A percentile compares a stretch with the other conserved stretches of the same genome.
Evolutionary conservation across 805 yeast species (phyloP).

Genomic region (Zygosaccharomyces siamensis): DNA sequence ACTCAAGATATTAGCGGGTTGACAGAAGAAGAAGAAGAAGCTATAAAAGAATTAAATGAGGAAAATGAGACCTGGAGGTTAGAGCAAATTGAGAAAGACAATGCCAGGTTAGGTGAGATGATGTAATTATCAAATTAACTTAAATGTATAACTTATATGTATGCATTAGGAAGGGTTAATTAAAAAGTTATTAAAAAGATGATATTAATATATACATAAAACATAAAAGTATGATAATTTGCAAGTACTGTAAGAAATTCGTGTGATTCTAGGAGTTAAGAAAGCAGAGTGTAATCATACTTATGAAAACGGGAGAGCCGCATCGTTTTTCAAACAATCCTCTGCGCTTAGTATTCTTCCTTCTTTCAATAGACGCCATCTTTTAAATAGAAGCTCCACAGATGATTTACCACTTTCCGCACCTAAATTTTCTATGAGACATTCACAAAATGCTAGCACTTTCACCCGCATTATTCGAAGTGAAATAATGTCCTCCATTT

Average conservation of each 20-base stretch:
- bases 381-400: conserved; percentile 7
- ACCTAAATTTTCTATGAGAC: conserved; percentile 12
- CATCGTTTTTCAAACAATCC: neutral
- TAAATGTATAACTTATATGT: neutral
- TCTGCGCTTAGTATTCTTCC: neutral
- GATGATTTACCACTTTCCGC: conserved; percentile 15
- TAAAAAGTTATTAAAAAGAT: neutral
- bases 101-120: conserved; percentile 36
- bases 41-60: conserved; percentile 32
- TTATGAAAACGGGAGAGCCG: conserved; percentile 8
- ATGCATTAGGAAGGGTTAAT: neutral
- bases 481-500: conserved; percentile 1
- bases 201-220: neutral
- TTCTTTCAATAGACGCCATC: conserved; percentile 8
- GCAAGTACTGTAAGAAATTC: no score
- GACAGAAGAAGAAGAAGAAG: conserved; percentile 41
- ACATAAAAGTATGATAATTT: no score
- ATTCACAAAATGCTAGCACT: conserved; percentile 10
- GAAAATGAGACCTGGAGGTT: conserved; percentile 36
- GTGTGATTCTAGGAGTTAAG: no score
- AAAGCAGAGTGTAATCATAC: neutral
- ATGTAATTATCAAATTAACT: neutral
- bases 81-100: conserved; percentile 39
- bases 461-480: conserved; percentile 8
- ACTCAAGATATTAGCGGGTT: conserved; percentile 39